phyloP scores from a whole-genome alignment of 371 early-diverging fungal genomes.

The Gilbertella persicaria region DNA sequence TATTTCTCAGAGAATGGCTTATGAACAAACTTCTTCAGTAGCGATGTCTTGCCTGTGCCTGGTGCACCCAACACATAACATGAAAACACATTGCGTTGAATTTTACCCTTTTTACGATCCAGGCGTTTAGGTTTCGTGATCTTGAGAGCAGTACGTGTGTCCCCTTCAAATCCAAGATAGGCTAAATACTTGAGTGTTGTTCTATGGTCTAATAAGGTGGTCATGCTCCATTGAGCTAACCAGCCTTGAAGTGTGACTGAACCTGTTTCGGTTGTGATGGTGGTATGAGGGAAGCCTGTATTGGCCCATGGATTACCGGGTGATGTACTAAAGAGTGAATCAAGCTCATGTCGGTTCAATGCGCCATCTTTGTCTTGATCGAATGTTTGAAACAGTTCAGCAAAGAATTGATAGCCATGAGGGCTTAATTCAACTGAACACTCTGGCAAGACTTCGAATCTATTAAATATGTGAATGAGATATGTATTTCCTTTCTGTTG shows the following conservation, averaged over 20 bases:
- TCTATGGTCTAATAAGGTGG: slow-evolving; percentile 87
- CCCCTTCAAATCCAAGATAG: slow-evolving; percentile 91
- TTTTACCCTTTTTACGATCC: slow-evolving; percentile 80
- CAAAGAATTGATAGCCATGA: slow-evolving; percentile 93
- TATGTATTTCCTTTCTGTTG: no score
- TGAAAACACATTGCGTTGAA: slow-evolving; percentile 87
- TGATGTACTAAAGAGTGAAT: slow-evolving; percentile 82
- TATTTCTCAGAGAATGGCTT: slow-evolving; percentile 78
- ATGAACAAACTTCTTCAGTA: slow-evolving; percentile 83
- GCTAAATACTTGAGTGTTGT: slow-evolving; percentile 91
- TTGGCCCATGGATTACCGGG: slow-evolving; percentile 91
- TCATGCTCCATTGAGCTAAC: slow-evolving; percentile 98
- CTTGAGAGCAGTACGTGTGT: slow-evolving; percentile 72
- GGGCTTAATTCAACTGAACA: slow-evolving; percentile 93
- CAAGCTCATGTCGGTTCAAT: slow-evolving; percentile 80
- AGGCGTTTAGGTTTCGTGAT: slow-evolving; percentile 63
- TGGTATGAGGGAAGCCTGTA: slow-evolving; percentile 88
- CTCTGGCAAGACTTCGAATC: slow-evolving; percentile 85
- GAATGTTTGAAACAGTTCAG: slow-evolving; percentile 89
- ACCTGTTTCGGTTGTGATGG: slow-evolving; percentile 86
- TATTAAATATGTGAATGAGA: slow-evolving; percentile 31
- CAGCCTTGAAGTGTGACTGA: slow-evolving; percentile 94
- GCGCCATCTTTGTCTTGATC: slow-evolving; percentile 98
- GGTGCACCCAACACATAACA: slow-evolving; percentile 94
- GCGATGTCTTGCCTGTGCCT: slow-evolving; percentile 90